phyloP scores from a whole-genome alignment of 2,329 filamentous ascomycete genomes.

The Phaeosphaeria sp. region DNA sequence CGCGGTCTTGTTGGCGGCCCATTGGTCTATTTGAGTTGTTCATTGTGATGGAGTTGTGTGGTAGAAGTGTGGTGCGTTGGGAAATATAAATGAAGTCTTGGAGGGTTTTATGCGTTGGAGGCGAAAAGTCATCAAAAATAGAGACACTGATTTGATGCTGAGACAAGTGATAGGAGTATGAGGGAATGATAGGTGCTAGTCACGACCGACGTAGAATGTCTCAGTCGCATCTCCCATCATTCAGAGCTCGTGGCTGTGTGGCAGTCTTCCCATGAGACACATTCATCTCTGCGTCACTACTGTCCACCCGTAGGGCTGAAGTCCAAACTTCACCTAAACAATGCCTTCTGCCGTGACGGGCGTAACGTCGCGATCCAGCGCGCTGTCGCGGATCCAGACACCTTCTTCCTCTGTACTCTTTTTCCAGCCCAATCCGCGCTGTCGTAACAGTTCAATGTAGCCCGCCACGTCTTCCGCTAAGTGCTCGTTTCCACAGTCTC shows the following conservation, averaged over 20 bases:
- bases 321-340: background rate
- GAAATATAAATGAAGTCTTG: too few relatives aligned
- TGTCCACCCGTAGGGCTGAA: background rate
- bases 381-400: slow-evolving; percentile 29
- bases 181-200: too few relatives aligned
- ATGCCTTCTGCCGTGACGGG: slow-evolving; percentile 1
- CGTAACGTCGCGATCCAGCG: slow-evolving; percentile 10
- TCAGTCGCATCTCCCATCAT: too few relatives aligned
- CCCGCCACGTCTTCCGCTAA: slow-evolving; percentile 32
- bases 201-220: too few relatives aligned
- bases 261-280: too few relatives aligned
- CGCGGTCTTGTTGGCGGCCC: background rate
- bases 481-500: slow-evolving; percentile 27
- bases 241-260: too few relatives aligned
- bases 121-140: too few relatives aligned
- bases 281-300: background rate
- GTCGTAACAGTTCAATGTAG: slow-evolving; percentile 27
- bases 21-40: background rate
- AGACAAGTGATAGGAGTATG: too few relatives aligned
- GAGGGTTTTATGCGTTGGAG: too few relatives aligned
- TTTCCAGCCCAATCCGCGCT: slow-evolving; percentile 33
- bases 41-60: too few relatives aligned
- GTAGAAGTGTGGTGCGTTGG: too few relatives aligned
- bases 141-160: too few relatives aligned
- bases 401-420: slow-evolving; percentile 19